Conservation (phyloP, 257 asterid genomes). For the Nyctanthes arbortristis region DNA sequence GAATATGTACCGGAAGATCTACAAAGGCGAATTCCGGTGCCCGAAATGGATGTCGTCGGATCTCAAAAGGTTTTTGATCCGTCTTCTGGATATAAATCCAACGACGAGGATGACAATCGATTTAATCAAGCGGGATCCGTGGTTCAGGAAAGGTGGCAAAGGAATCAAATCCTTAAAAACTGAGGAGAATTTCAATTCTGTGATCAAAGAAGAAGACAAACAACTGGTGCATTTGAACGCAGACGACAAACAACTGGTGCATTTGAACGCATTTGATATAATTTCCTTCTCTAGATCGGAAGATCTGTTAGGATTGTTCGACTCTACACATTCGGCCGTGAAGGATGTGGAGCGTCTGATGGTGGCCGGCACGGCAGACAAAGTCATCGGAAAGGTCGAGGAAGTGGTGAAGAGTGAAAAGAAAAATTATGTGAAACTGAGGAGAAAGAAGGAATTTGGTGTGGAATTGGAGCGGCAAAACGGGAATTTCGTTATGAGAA, state of each 20-base stretch:
- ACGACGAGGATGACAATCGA: conserved; percentile 65
- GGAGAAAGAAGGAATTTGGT: conserved; percentile 49
- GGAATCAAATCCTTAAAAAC: conserved; percentile 14
- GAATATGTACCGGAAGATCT: conserved; percentile 61
- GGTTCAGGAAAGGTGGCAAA: conserved; percentile 73
- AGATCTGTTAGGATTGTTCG: conserved; percentile 67
- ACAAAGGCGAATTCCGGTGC: conserved; percentile 80
- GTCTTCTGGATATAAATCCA: conserved; percentile 73
- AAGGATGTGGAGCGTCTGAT: conserved; percentile 55
- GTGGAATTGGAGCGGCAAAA: conserved; percentile 60
- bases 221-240: conserved; percentile 53
- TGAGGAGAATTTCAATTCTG: conserved; percentile 16
- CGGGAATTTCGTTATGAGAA: conserved; percentile 50
- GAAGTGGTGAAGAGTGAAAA: conserved; percentile 52
- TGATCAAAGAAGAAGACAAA: conserved; percentile 40
- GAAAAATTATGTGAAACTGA: conserved; percentile 31
- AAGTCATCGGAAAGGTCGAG: conserved; percentile 47
- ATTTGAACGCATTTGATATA: conserved; percentile 72
- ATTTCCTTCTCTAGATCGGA: conserved; percentile 85
- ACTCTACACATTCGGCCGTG: conserved; percentile 23
- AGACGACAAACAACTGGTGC: conserved; percentile 36
- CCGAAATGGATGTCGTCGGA: conserved; percentile 91
- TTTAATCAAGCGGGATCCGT: conserved; percentile 65
- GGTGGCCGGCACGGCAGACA: conserved; percentile 58
- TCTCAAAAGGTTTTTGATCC: conserved; percentile 59